These are phyloP conservation scores for Colletotrichum chrysophilum DNA, from an alignment of 2,329 filamentous ascomycete species.

Conservation along the genomic window DNA sequence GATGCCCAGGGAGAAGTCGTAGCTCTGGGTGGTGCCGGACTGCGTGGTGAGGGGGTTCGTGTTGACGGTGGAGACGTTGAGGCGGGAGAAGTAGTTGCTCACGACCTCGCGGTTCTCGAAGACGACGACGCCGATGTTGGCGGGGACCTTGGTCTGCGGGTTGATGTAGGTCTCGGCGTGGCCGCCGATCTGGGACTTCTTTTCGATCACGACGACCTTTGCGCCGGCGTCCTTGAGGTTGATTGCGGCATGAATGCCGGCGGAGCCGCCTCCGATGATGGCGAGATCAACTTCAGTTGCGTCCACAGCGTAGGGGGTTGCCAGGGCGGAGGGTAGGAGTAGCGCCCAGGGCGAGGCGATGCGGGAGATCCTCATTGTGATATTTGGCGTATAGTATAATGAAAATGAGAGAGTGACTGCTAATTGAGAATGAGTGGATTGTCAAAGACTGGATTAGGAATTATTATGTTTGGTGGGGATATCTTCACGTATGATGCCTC, in stretches of 20 bases:
- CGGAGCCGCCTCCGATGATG: conserved; percentile 47
- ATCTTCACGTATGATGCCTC: neutral
- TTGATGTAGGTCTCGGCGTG: conserved; percentile 46
- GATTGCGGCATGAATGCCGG: conserved; percentile 45
- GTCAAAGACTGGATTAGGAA: neutral
- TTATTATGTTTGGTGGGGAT: neutral
- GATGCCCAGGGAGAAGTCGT: conserved; percentile 23
- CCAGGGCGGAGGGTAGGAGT: neutral
- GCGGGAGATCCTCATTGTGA: conserved; percentile 2
- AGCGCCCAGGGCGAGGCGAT: neutral
- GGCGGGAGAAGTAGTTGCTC: conserved; percentile 38
- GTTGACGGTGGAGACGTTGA: conserved; percentile 29
- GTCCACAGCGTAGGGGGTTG: neutral
- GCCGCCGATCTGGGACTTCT: conserved; percentile 40
- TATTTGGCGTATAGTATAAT: too few relatives aligned
- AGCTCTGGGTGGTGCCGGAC: conserved; percentile 6
- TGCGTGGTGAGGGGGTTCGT: neutral
- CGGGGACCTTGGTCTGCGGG: conserved; percentile 5
- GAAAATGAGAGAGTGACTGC: neutral
- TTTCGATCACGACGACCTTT: conserved; percentile 44
- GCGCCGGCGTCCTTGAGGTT: conserved; percentile 39
- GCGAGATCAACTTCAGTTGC: conserved; percentile 24
- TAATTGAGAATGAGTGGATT: neutral
- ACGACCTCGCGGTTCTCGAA: conserved; percentile 38
- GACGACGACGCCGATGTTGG: conserved; percentile 26